Base-by-base conservation (phyloP, 352 stramenopile species). In the Plasmopara viticola region DNA sequence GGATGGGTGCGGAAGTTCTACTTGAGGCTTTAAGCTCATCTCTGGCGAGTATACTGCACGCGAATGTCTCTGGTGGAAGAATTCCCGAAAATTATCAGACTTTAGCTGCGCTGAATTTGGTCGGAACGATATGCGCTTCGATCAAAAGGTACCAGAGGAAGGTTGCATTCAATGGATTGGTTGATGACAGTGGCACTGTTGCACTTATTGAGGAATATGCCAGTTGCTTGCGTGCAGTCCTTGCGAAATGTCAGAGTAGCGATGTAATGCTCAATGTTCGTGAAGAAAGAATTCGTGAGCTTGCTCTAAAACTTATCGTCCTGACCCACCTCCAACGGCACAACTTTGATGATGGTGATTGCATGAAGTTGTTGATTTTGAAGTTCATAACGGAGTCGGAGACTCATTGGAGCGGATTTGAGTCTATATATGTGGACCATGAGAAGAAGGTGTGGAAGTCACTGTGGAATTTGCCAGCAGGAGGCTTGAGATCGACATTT, bases 111-210 rank as follows among this genome's bases (percentile, higher is more conserved):
- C 65, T 95, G 2, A 78, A 74, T 28, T 62, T 90, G 25, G 52
- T 91, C 6, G 85, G 83, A 29, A 87, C 83, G 45, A 90, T 95
- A 45, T 93, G 79, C 40, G 62, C 79, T 20, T 67, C 73, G 5
- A 90, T 94, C 51, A 86, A 84, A 49, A 60, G 46, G 35, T 72
- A 82, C 39, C 62, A 87, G 46, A 81, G 66, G 9, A 37, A 48
- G 28, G 71, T 59, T 34, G 35, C 30, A 6, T 63, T 60, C 4
- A 71, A 72, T 49, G 29, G 44, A 8, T 18, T 87, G 15, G 52
- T 74, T 9, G 73, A 90, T 37, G 68, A 86, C 29, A 69, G 60
- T 28, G 63, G 72, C 39, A 56, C 63, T 28, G 44, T 48, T 31
- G 49, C 70, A 1, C 41, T 84, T 3, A 62, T 82, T 44, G 64